Percentiles rank a stretch among this genome's conserved stretches.
Conservation (phyloP, 2,329 filamentous ascomycete species). For the Diplodia intermedia region DNA sequence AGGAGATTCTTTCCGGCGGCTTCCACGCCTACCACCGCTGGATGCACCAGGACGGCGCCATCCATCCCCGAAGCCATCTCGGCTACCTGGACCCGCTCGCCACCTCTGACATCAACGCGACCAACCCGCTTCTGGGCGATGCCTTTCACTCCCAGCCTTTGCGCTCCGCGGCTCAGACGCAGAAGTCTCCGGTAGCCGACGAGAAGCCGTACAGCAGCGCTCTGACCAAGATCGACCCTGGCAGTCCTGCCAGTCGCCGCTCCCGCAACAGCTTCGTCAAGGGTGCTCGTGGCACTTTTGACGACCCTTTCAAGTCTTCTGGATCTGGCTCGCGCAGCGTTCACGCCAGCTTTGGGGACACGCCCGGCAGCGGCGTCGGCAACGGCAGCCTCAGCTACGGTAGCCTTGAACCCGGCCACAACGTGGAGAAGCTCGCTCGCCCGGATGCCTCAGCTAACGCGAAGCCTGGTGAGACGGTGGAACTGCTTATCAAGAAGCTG, state of each 20-base stretch:
- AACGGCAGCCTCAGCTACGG: not conserved
- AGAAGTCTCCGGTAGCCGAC: not conserved
- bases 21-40: not conserved
- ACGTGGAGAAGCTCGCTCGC: not conserved
- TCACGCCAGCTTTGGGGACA: no score
- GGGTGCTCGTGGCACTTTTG: not conserved
- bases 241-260: not conserved
- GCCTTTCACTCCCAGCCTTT: not conserved
- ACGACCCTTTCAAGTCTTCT: not conserved
- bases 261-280: not conserved
- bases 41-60: not conserved
- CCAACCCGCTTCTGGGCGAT: not conserved
- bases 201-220: not conserved
- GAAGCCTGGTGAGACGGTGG: not conserved
- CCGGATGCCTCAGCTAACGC: not conserved
- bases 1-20: not conserved
- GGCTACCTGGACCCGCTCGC: slow-evolving; percentile 3
- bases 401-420: not conserved
- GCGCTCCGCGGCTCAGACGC: not conserved
- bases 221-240: not conserved
- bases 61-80: not conserved
- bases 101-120: slow-evolving; percentile 9
- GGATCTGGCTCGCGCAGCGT: not conserved
- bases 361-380: no score
- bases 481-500: not conserved